Evolutionary conservation across 495 filamentous ascomycete species (phyloP).

Genomic region (Hyphodiscus hymeniophilus): DNA sequence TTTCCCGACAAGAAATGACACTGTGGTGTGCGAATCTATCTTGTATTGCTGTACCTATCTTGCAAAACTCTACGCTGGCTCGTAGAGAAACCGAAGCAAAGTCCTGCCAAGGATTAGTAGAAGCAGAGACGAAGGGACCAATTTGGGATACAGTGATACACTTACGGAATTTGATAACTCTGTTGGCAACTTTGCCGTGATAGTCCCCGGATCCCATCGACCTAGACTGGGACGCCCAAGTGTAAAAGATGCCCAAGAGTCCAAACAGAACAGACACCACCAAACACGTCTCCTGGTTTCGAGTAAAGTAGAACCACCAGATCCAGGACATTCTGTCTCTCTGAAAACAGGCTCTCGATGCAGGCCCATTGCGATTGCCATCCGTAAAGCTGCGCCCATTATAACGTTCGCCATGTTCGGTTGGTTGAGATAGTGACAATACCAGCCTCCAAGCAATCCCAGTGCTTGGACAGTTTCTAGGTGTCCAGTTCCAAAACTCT

Average conservation of each 20-base stretch:
- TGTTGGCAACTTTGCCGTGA: conserved; percentile 61
- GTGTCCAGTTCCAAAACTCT: conserved; percentile 59
- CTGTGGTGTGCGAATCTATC: conserved; percentile 64
- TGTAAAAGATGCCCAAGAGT: conserved; percentile 71
- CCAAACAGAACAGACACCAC: conserved; percentile 75
- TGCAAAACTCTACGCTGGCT: conserved; percentile 74
- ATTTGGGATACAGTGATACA: conserved; percentile 13
- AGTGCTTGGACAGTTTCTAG: conserved; percentile 66
- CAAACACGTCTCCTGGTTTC: conserved; percentile 68
- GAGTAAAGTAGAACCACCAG: conserved; percentile 41
- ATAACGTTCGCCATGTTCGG: conserved; percentile 68
- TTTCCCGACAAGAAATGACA: conserved; percentile 55
- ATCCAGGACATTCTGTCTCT: conserved; percentile 39
- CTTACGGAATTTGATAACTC: conserved; percentile 16
- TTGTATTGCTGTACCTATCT: conserved; percentile 69
- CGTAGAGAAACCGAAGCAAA: conserved; percentile 52
- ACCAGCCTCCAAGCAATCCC: conserved; percentile 65
- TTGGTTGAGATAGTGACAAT: conserved; percentile 71
- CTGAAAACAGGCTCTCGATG: conserved; percentile 47
- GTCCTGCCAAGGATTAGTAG: conserved; percentile 47
- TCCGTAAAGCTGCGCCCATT: conserved; percentile 57
- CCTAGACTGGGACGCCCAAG: conserved; percentile 72
- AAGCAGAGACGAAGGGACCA: too few relatives aligned
- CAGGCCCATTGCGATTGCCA: conserved; percentile 64
- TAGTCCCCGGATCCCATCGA: conserved; percentile 57